Conservation (phyloP, 1,139 yeast species). For the Trichomonascaceae sp. region DNA sequence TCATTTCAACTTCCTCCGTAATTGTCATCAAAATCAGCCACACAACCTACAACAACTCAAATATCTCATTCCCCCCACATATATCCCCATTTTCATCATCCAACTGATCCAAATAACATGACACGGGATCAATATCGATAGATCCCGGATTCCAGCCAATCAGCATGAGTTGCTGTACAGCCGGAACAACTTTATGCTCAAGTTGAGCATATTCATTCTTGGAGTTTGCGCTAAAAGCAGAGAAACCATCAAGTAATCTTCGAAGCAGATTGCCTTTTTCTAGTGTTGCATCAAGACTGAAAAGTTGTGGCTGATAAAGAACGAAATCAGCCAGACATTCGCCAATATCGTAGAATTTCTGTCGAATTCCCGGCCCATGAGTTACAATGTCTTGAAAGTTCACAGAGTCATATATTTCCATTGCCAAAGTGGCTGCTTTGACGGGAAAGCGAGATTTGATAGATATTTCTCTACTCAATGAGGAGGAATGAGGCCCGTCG, state of each 20-base stretch:
- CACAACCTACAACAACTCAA: not conserved
- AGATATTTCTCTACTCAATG: not conserved
- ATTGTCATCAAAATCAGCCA: not conserved
- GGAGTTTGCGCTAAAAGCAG: not conserved
- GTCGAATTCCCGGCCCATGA: constrained; percentile 17
- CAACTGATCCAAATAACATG: not conserved
- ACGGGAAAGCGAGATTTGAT: constrained; percentile 1
- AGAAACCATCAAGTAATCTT: not conserved
- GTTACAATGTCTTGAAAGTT: constrained; percentile 12
- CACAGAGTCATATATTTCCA: constrained; percentile 13
- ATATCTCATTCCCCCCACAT: not conserved
- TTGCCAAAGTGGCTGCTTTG: constrained; percentile 6
- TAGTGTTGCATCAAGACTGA: not conserved
- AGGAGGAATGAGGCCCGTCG: constrained; percentile 2
- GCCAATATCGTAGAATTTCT: constrained; percentile 15
- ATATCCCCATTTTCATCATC: not conserved
- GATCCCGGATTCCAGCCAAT: not conserved
- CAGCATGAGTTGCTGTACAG: constrained; percentile 1
- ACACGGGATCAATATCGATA: not conserved
- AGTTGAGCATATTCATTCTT: constrained; percentile 1
- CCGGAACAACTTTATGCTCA: constrained; percentile 1
- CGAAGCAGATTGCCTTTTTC: constrained; percentile 2
- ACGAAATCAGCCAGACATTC: constrained; percentile 11
- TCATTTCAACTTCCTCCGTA: not conserved
- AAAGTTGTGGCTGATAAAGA: constrained; percentile 7